Evolutionary conservation across 139 green algal genomes (phyloP), one percentile per base, ranked within the genome.

Genomic region (Micromonas commoda): DNA sequence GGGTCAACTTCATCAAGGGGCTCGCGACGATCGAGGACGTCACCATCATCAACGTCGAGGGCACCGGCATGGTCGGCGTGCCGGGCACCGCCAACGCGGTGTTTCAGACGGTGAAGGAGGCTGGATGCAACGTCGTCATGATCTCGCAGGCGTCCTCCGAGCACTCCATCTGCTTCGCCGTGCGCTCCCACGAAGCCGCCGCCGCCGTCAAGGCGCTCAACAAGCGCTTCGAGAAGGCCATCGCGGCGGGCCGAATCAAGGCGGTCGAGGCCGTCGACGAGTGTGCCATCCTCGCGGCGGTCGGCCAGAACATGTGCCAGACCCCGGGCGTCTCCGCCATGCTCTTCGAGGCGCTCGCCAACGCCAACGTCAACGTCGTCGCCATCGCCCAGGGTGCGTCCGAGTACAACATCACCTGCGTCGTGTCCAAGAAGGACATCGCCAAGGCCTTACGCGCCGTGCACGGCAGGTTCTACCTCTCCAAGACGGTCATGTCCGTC

Each of bases 391-490:
- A 98, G 88, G 95, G 95, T 60, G 91, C 82, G 65, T 92, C 83
- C 1, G 95, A 99, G 88, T 98, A 97, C 92, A 99, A 99, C 88
- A 97, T 99, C 87, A 99, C 95, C 16, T 87, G 96, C 38, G 84
- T 99, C 54, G 89, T 99, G 21, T 86, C 96, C 70, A 87, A 94
- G 85, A 81, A 61, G 1, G 85, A 88, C 52, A 64, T 66, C 32
- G 71, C 63, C 33, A 63, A 69, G 6, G 84, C 84, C 9, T 84
- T 98, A 79, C 81, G 90, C 0, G 91, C 93, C 0, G 94, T 97
- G 76, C 95, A 98, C 80, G 87, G 83, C 29, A 87, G 92, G 39
- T 99, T 98, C 90, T 99, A 98, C 88, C 81, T 97, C 39, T 90
- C 89, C 0, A 87, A 92, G 45, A 91, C 94, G 71, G 84, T 92